phyloP scores from a whole-genome alignment of 2,329 filamentous ascomycete genomes.

The Epichloe gansuensis region DNA sequence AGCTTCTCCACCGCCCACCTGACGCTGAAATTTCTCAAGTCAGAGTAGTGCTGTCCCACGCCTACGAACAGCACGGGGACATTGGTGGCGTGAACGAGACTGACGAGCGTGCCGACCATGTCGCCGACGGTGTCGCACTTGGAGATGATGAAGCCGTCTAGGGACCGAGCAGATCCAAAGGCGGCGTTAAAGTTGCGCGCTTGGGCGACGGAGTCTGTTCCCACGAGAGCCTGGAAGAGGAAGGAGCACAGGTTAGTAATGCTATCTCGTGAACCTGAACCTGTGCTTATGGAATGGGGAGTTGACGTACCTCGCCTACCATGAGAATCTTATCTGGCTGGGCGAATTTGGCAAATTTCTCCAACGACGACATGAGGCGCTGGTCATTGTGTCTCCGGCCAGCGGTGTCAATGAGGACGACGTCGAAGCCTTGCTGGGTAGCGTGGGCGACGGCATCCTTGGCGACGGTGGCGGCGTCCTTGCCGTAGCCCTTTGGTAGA shows the following conservation, averaged over 20 bases:
- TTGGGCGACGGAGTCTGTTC: constrained; percentile 89
- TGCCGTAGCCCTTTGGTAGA: constrained; percentile 96
- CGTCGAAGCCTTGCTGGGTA: constrained; percentile 65
- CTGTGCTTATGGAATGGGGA: constrained; percentile 2
- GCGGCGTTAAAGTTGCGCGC: constrained; percentile 92
- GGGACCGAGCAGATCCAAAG: constrained; percentile 66
- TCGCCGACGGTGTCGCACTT: constrained; percentile 99
- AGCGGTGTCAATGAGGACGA: constrained; percentile 93
- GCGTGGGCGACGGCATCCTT: constrained; percentile 85
- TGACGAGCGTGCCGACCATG: constrained; percentile 92
- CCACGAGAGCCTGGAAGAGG: constrained; percentile 59
- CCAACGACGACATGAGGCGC: constrained; percentile 87
- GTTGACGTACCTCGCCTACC: constrained; percentile 49
- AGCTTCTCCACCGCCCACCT: constrained; percentile 59
- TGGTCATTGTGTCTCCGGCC: constrained; percentile 92
- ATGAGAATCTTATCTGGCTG: constrained; percentile 97
- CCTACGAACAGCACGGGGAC: constrained; percentile 91
- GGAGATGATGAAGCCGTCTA: constrained; percentile 96
- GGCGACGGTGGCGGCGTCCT: constrained; percentile 90
- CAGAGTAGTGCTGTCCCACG: constrained; percentile 57
- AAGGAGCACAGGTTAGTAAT: background rate
- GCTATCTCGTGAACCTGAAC: background rate
- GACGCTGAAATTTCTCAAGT: constrained; percentile 56
- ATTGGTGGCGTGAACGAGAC: constrained; percentile 92
- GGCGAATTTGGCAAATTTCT: constrained; percentile 95